Percentiles rank a stretch among this genome's conserved stretches.
Conservation (phyloP, 2,329 filamentous ascomycete species). For the Microcyclosporella mali region DNA sequence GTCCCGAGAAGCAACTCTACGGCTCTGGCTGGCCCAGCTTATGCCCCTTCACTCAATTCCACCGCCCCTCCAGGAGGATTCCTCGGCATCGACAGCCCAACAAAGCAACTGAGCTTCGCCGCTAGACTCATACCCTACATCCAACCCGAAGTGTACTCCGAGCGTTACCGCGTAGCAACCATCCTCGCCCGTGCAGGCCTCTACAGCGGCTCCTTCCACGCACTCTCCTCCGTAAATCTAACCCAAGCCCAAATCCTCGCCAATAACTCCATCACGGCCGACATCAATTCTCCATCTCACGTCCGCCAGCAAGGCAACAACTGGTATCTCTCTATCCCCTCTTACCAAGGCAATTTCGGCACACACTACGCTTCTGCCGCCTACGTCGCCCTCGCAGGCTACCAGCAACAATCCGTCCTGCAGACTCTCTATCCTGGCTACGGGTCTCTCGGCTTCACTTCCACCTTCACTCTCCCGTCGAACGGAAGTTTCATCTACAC, state of each 20-base stretch:
- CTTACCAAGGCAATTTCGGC: constrained; percentile 6
- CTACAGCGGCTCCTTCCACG: too few relatives aligned
- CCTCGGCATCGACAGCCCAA: too few relatives aligned
- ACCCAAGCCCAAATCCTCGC: constrained; percentile 9
- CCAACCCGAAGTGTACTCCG: too few relatives aligned
- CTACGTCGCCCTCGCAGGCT: constrained; percentile 7
- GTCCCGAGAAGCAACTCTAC: too few relatives aligned
- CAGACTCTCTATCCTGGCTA: constrained; percentile 11
- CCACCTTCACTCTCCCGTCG: constrained; percentile 2
- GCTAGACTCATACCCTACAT: too few relatives aligned
- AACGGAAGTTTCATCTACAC: constrained; percentile 10
- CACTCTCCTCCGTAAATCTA: too few relatives aligned
- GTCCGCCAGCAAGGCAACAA: constrained; percentile 5
- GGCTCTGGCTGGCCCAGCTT: too few relatives aligned
- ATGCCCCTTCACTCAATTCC: too few relatives aligned
- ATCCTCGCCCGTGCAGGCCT: too few relatives aligned
- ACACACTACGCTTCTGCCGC: constrained; percentile 5
- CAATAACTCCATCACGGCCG: constrained; percentile 7
- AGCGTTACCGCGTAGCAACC: too few relatives aligned
- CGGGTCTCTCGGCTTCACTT: constrained; percentile 5
- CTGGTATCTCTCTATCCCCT: constrained; percentile 1
- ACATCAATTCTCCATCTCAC: not conserved
- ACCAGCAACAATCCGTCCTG: constrained; percentile 2
- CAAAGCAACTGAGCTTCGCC: too few relatives aligned
- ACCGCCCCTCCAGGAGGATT: too few relatives aligned